phyloP scores from a whole-genome alignment of 352 stramenopile species.

The Phytophthora colocasiae region DNA sequence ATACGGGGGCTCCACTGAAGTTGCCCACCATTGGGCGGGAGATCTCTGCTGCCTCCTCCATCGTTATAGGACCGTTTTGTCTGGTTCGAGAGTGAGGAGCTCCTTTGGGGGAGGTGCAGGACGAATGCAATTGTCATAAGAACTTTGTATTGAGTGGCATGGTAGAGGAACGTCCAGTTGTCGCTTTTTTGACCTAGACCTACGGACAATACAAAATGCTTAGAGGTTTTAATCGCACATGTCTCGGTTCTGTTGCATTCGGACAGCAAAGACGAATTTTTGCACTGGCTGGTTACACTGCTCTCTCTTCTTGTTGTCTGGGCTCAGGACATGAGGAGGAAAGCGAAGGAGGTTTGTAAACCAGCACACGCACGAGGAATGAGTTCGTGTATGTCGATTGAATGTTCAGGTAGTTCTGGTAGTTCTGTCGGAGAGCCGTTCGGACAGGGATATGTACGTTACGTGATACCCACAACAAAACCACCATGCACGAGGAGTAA shows the following conservation, averaged over 20 bases:
- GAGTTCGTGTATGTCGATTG: too few relatives aligned
- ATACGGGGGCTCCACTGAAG: slow-evolving; percentile 22
- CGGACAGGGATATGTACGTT: neutral
- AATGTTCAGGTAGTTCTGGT: too few relatives aligned
- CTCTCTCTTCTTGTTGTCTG: neutral
- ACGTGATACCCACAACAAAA: neutral
- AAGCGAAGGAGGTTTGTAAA: too few relatives aligned
- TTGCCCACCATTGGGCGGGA: slow-evolving; percentile 34
- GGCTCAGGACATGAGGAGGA: too few relatives aligned
- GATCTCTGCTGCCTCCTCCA: slow-evolving; percentile 36
- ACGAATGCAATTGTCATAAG: slow-evolving; percentile 4
- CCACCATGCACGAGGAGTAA: too few relatives aligned
- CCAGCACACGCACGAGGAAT: too few relatives aligned
- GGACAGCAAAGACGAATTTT: slow-evolving; percentile 13
- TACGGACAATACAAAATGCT: neutral
- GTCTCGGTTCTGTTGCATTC: slow-evolving; percentile 3
- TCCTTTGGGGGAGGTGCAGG: neutral
- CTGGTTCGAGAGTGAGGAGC: slow-evolving; percentile 25
- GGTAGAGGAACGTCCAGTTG: slow-evolving; percentile 17
- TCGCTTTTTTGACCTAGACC: slow-evolving; percentile 9
- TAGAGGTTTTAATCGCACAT: neutral
- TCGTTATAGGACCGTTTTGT: slow-evolving; percentile 1
- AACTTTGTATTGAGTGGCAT: slow-evolving; percentile 10
- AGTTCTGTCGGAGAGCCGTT: too few relatives aligned
- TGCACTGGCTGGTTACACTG: too few relatives aligned